These are phyloP conservation scores for Verbena officinalis DNA, from an alignment of 257 asterid genomes.

Conservation along the genomic window DNA sequence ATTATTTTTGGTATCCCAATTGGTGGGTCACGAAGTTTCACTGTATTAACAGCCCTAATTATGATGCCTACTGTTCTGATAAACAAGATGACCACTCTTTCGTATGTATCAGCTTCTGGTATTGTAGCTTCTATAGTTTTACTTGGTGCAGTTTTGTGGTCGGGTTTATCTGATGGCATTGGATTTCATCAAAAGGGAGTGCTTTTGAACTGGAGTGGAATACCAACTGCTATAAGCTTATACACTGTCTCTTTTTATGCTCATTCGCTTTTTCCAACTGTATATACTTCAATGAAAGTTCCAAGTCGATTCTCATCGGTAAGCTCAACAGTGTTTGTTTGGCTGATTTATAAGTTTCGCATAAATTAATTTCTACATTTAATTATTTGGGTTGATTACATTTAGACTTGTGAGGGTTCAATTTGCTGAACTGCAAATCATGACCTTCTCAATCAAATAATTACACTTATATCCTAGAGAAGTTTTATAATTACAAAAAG, in stretches of 20 bases:
- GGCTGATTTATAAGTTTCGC: too few species aligned
- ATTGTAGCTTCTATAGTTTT: slow-evolving; percentile 56
- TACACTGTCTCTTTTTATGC: slow-evolving; percentile 67
- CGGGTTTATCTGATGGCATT: slow-evolving; percentile 40
- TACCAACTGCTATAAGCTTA: slow-evolving; percentile 65
- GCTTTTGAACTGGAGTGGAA: slow-evolving; percentile 50
- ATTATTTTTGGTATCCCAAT: slow-evolving; percentile 30
- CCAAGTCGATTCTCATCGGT: slow-evolving; percentile 9
- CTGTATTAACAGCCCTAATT: slow-evolving; percentile 39
- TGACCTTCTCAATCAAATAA: too few species aligned
- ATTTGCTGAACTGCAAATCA: too few species aligned
- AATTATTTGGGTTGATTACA: too few species aligned
- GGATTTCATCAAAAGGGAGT: slow-evolving; percentile 51
- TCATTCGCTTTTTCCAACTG: slow-evolving; percentile 78
- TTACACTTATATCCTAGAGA: too few species aligned
- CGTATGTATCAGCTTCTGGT: slow-evolving; percentile 64
- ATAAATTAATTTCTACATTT: too few species aligned
- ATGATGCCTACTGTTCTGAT: slow-evolving; percentile 60
- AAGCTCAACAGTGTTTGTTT: too few species aligned
- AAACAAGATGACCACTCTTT: slow-evolving; percentile 53
- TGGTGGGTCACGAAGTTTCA: slow-evolving; percentile 43
- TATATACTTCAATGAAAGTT: slow-evolving; percentile 61
- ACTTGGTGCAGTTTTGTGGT: slow-evolving; percentile 53
- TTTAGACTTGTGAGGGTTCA: too few species aligned
- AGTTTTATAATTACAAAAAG: too few species aligned